Evolutionary conservation across 148 eudicot species (phyloP), one percentile per base, ranked within the genome.

Genomic region (Rhododendron mucronatum): DNA sequence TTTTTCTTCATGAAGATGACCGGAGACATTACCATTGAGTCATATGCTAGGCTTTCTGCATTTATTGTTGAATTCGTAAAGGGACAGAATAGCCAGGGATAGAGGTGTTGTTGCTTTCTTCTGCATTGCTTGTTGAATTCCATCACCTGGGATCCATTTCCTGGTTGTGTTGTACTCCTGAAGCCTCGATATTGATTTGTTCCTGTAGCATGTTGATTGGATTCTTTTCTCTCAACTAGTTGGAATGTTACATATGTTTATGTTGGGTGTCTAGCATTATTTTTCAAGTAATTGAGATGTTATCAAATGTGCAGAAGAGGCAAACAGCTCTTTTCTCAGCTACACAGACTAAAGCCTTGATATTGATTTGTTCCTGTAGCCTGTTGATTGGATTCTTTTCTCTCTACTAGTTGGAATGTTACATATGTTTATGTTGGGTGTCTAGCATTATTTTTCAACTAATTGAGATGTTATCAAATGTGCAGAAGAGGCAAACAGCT

Each of bases 241-340:
- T 45, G 61, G 39, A 69, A 47, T 83, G 79, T 45, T 67, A 83
- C 39, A 21, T n/a, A 63, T 65, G 30, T 84, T 45, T 45, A 16
- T 55, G 13, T 3, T 82, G 47, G 14, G 77, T 82, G 26, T 82
- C 15, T 12, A 26, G 7, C 45, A 76, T 83, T 76, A 53, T 61
- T 33, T 30, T 41, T 77, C 47, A 71, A 28, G 33, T 81, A 2
- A 13, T 81, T 78, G 44, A 82, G 67, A 77, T 80, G 65, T 83
- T 61, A n/a, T 67, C 84, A 74, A 28, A 73, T 81, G 75, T 85
- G 86, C 93, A 97, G 99, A 92, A 82, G 35, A 91, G 98, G 81
- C 99, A 97, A 89, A 94, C 98, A 87, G 99, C 98, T 88, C 95
- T 97, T 55, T 95, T 97, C 90, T 97, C 99, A 37, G 99, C 99